Evolutionary conservation across 2,329 filamentous ascomycete genomes (phyloP), one percentile per base, ranked within the genome.

Genomic region (Whalleya microplaca): DNA sequence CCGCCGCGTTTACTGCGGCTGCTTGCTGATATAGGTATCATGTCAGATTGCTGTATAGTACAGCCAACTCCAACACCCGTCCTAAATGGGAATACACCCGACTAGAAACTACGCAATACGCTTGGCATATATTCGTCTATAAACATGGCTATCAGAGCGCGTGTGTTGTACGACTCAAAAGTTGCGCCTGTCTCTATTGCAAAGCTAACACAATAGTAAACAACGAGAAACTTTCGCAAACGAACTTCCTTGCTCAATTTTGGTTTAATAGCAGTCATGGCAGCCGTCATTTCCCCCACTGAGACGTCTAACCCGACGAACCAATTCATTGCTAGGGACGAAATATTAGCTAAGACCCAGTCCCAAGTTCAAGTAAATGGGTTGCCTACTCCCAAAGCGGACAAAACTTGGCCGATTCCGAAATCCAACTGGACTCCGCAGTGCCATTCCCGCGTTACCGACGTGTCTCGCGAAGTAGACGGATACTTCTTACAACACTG

Each of bases 401-500:
- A 27, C 9, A 9, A 27, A 9, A 27, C 23, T 16, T 37, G 32
- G 32, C 32, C 7, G 10, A 37, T 37, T 16, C 32, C 32, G 32
- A 37, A 16, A 12, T 53, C 55, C 3, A 21, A 46, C 21, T 52
- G 32, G 51, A 50, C 20, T 10, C 50, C 53, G 3, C 21, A 49
- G 19, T 49, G 53, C 43, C 72, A 75, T 48, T 71, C 70, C 2
- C 61, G 48, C 1, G 63, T 60, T 8, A 55, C 61, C 2, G 42
- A 67, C 40, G 62, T 74, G 5, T 63, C 66, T 10, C 56, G 60
- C 2, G 71, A 76, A 48, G 72, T 77, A 6, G 70, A 77, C 53
- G 68, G 56, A 2, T 77, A 69, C 44, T 76, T 76, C 57, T 63
- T 76, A 1, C 21, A 69, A 37, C 47, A 73, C 58, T 78, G 75